A percentile compares a stretch with the other conserved stretches of the same genome.
phyloP scores from a whole-genome alignment of 1,139 yeast species.

The Pneumocystis carinii region DNA sequence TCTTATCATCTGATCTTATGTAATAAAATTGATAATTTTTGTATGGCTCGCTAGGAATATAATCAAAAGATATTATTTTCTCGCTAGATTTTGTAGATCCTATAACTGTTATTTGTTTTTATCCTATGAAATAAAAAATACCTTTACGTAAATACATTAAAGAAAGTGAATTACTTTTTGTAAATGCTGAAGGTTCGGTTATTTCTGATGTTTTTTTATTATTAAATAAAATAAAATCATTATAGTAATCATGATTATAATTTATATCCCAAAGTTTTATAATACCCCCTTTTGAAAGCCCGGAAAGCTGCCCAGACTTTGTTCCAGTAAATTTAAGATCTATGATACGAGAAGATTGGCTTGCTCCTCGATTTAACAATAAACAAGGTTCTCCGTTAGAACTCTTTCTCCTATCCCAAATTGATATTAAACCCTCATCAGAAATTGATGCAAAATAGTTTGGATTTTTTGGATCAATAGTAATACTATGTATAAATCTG shows the following conservation, averaged over 20 bases:
- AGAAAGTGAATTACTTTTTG: background rate
- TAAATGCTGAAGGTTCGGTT: background rate
- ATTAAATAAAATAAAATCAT: background rate
- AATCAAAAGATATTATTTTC: background rate
- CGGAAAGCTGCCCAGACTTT: constrained; percentile 63
- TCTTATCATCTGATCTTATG: background rate
- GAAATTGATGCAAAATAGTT: constrained; percentile 58
- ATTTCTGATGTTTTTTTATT: background rate
- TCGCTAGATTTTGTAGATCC: background rate
- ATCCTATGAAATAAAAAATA: background rate
- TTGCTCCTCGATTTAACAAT: constrained; percentile 47
- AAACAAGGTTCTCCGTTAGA: constrained; percentile 43
- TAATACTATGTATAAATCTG: constrained; percentile 33
- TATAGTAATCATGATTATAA: background rate
- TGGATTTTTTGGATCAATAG: constrained; percentile 50
- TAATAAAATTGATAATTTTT: background rate
- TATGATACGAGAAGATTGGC: constrained; percentile 44
- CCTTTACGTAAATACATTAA: background rate
- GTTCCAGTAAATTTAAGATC: constrained; percentile 50
- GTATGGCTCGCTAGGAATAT: background rate
- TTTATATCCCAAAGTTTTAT: background rate
- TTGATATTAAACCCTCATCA: constrained; percentile 71
- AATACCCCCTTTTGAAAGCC: constrained; percentile 29
- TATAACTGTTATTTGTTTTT: background rate
- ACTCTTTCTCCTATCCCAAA: constrained; percentile 68